A percentile compares a stretch with the other conserved stretches of the same genome.
These are phyloP conservation scores for Ammopiptanthus mongolicus DNA, from an alignment of 306 rosid species.

Conservation along the genomic window DNA sequence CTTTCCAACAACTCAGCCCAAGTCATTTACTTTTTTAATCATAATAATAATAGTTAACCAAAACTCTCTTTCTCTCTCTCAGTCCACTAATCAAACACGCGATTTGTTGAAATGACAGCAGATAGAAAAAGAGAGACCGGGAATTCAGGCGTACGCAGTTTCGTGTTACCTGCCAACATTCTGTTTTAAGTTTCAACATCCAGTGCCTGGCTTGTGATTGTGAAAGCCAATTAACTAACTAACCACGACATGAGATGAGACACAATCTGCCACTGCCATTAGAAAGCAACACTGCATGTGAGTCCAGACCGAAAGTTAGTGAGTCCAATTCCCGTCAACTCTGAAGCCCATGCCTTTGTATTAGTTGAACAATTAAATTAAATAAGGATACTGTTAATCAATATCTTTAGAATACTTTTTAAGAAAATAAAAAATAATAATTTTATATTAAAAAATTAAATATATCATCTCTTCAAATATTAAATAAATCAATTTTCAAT, in stretches of 20 bases:
- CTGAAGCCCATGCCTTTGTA: slow-evolving; percentile 16
- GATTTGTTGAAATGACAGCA: neutral
- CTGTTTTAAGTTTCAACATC: neutral
- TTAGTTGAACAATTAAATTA: neutral
- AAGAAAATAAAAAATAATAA: no score
- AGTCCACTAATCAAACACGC: no score
- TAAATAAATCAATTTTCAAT: no score
- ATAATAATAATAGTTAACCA: neutral
- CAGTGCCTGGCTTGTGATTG: neutral
- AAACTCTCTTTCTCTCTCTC: neutral
- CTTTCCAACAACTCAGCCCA: neutral
- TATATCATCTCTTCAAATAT: no score
- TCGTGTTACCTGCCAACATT: neutral
- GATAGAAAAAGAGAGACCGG: neutral
- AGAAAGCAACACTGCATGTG: slow-evolving; percentile 32
- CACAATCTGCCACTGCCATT: slow-evolving; percentile 16
- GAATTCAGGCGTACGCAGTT: neutral
- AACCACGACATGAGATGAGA: neutral
- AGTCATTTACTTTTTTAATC: neutral
- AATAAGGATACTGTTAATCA: no score
- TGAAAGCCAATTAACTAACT: neutral
- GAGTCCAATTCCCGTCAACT: slow-evolving; percentile 27
- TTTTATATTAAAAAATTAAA: no score
- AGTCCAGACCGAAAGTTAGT: slow-evolving; percentile 9
- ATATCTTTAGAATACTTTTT: no score